phyloP scores from a whole-genome alignment of 2,329 filamentous ascomycete genomes.

The Ceratocystis variospora region DNA sequence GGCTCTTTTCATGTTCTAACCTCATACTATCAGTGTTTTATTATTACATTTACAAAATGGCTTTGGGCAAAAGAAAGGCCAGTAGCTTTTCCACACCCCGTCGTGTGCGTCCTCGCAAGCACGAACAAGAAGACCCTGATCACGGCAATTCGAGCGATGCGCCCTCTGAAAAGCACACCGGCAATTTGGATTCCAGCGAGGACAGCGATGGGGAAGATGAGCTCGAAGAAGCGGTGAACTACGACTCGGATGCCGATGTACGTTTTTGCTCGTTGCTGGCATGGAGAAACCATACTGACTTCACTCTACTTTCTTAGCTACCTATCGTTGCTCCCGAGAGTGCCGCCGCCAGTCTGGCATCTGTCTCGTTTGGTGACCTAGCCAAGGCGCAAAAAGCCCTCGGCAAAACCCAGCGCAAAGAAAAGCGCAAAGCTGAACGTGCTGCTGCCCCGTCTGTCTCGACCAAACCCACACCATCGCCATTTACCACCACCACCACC shows the following conservation, averaged over 20 bases:
- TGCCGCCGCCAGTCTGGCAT: conserved; percentile 29
- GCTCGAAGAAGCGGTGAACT: conserved; percentile 22
- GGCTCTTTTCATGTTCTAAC: not conserved
- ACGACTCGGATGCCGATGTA: conserved; percentile 18
- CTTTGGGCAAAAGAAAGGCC: conserved; percentile 31
- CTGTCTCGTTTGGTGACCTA: conserved; percentile 78
- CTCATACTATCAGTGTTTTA: not conserved
- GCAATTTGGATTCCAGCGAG: conserved; percentile 24
- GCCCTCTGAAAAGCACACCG: conserved; percentile 23
- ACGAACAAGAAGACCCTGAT: conserved; percentile 33
- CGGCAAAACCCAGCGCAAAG: conserved; percentile 23
- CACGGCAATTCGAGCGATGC: conserved; percentile 26
- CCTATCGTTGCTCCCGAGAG: not conserved
- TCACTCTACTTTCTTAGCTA: not conserved
- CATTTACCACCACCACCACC: conserved; percentile 17
- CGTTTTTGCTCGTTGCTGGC: not conserved
- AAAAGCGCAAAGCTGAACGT: conserved; percentile 22
- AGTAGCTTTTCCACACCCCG: conserved; percentile 29
- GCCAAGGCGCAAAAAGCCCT: conserved; percentile 71
- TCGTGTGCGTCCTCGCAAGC: conserved; percentile 31
- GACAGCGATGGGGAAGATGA: conserved; percentile 25
- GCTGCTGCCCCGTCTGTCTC: conserved; percentile 19
- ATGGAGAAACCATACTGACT: not conserved
- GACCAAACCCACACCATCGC: conserved; percentile 19
- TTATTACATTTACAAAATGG: conserved; percentile 25